Evolutionary conservation across 2,329 filamentous ascomycete genomes (phyloP).

Genomic region (Allantophomopsis cytisporea): DNA sequence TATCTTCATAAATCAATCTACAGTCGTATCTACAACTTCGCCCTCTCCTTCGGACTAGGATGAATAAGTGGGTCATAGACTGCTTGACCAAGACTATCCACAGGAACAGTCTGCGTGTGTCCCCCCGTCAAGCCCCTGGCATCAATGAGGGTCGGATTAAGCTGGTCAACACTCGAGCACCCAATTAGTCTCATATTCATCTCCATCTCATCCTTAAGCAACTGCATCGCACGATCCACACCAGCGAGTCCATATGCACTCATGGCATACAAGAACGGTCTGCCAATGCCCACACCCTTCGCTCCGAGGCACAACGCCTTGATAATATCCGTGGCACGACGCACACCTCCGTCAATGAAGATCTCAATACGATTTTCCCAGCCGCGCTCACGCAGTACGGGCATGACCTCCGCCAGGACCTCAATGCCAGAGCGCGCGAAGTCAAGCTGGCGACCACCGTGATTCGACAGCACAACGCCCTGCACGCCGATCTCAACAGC

Average conservation of each 20-base stretch:
- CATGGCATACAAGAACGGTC: constrained; percentile 96
- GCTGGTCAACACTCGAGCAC: constrained; percentile 56
- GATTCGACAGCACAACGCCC: constrained; percentile 89
- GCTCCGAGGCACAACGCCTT: constrained; percentile 92
- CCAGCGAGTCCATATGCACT: constrained; percentile 76
- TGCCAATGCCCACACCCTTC: constrained; percentile 81
- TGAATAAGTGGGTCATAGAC: constrained; percentile 31
- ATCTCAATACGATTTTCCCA: constrained; percentile 71
- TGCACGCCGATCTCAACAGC: constrained; percentile 75
- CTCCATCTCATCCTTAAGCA: constrained; percentile 92
- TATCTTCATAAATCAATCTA: no score
- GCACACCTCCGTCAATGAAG: constrained; percentile 81
- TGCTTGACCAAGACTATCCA: constrained; percentile 36
- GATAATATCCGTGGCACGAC: constrained; percentile 84
- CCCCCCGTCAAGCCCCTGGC: constrained; percentile 46
- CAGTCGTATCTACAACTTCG: constrained; percentile 24
- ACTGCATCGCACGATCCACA: constrained; percentile 83
- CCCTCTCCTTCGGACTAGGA: constrained; percentile 31
- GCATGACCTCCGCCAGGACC: constrained; percentile 86
- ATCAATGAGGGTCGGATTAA: constrained; percentile 74
- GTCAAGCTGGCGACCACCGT: constrained; percentile 89
- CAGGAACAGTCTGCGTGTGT: constrained; percentile 43
- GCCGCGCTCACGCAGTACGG: constrained; percentile 61
- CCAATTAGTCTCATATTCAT: constrained; percentile 98
- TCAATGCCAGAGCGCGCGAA: constrained; percentile 83